phyloP scores from a whole-genome alignment of 768 basidiomycete genomes.

The Hericium erinaceus region DNA sequence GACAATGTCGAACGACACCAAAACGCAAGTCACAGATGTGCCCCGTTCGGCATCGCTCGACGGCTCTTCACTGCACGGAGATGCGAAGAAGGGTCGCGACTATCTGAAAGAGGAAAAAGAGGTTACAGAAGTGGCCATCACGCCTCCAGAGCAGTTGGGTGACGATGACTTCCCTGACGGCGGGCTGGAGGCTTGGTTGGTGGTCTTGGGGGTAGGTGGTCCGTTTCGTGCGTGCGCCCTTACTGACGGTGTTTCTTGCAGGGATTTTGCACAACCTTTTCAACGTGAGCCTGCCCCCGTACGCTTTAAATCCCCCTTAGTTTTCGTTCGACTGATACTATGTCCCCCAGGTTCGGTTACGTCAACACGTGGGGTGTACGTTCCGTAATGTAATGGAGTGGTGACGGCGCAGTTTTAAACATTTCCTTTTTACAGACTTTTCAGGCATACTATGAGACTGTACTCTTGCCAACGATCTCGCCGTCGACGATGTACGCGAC shows the following conservation, averaged over 20 bases:
- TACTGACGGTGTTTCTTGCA: background rate
- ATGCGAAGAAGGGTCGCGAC: background rate
- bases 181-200: background rate
- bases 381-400: background rate
- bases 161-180: background rate
- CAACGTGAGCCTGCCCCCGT: background rate
- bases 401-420: background rate
- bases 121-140: background rate
- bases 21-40: background rate
- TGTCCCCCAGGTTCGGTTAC: background rate
- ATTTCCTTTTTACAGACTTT: conserved; percentile 38
- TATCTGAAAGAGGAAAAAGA: background rate
- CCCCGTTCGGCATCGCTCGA: background rate
- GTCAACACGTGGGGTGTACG: background rate
- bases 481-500: conserved; percentile 53
- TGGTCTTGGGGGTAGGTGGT: background rate
- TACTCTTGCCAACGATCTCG: conserved; percentile 35
- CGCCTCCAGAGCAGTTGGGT: background rate
- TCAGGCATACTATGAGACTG: conserved; percentile 61
- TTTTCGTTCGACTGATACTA: background rate
- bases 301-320: background rate
- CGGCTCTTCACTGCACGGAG: background rate
- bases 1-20: background rate
- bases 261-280: background rate
- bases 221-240: background rate